Evolutionary conservation across 192 early-diverging fungal genomes (phyloP).

Genomic region (Gamsiella multidivaricata): DNA sequence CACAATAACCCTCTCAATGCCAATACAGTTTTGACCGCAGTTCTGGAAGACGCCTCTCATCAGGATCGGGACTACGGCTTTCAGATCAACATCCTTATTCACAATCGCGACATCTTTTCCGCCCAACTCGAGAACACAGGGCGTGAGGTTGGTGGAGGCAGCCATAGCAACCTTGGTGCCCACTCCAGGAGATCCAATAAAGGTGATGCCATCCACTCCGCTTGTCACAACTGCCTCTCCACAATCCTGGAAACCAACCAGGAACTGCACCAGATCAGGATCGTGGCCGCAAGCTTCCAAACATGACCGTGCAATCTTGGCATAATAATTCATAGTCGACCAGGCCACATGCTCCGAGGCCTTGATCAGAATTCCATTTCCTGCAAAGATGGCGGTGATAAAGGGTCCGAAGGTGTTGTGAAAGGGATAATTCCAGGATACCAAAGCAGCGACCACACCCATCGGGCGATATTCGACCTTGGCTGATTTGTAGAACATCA

Average conservation of each 20-base stretch:
- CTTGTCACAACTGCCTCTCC: slow-evolving; percentile 78
- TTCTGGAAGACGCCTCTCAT: slow-evolving; percentile 92
- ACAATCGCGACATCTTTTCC: slow-evolving; percentile 91
- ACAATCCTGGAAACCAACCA: slow-evolving; percentile 84
- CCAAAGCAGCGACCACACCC: slow-evolving; percentile 84
- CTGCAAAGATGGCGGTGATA: slow-evolving; percentile 84
- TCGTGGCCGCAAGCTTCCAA: slow-evolving; percentile 79
- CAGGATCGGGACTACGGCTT: slow-evolving; percentile 72
- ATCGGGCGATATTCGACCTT: slow-evolving; percentile 83
- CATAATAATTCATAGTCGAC: slow-evolving; percentile 74
- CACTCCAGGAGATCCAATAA: slow-evolving; percentile 88
- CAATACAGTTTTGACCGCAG: slow-evolving; percentile 90
- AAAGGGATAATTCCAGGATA: slow-evolving; percentile 92
- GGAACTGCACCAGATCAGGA: slow-evolving; percentile 81
- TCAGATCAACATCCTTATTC: slow-evolving; percentile 76
- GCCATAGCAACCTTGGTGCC: slow-evolving; percentile 80
- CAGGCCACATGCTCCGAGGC: slow-evolving; percentile 87
- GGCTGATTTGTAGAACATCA: slow-evolving; percentile 82
- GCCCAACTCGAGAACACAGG: slow-evolving; percentile 89
- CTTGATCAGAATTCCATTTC: slow-evolving; percentile 89
- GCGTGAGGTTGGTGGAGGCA: slow-evolving; percentile 79
- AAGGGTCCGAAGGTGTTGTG: slow-evolving; percentile 84
- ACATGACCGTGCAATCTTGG: slow-evolving; percentile 71
- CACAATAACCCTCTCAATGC: slow-evolving; percentile 88
- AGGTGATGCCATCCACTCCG: slow-evolving; percentile 80